Conservation (phyloP, 257 asterid genomes). For the Coffea eugenioides region DNA sequence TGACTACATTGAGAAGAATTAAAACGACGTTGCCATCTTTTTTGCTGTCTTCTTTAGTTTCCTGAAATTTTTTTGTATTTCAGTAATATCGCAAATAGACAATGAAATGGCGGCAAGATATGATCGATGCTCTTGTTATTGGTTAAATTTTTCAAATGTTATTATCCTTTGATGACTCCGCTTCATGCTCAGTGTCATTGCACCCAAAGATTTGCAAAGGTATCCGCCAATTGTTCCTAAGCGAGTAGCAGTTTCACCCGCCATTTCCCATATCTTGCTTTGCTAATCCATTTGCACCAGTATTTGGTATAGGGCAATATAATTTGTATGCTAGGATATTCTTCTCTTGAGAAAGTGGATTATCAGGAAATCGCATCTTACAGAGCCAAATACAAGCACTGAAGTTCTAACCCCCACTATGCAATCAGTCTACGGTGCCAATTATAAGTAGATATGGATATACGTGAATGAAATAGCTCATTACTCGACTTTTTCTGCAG, state of each 20-base stretch:
- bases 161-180: not conserved
- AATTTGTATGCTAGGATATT: not conserved
- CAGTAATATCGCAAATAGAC: not conserved
- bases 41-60: not conserved
- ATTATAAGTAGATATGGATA: not conserved
- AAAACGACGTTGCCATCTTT: not conserved
- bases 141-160: not conserved
- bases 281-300: not conserved
- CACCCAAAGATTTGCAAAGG: not conserved
- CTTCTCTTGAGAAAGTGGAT: not conserved
- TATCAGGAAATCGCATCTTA: too few species aligned
- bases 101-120: not conserved
- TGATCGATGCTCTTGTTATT: not conserved
- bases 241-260: not conserved
- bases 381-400: not conserved
- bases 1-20: not conserved
- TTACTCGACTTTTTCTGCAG: not conserved
- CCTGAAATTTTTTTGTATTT: not conserved
- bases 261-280: not conserved
- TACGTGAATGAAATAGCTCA: not conserved
- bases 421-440: too few species aligned
- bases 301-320: not conserved
- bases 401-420: not conserved
- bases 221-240: too few species aligned
- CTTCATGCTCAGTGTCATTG: not conserved